A percentile compares a stretch with the other conserved stretches of the same genome.
These are phyloP conservation scores for Fagus sylvatica DNA, from an alignment of 306 rosid species.

Conservation along the genomic window DNA sequence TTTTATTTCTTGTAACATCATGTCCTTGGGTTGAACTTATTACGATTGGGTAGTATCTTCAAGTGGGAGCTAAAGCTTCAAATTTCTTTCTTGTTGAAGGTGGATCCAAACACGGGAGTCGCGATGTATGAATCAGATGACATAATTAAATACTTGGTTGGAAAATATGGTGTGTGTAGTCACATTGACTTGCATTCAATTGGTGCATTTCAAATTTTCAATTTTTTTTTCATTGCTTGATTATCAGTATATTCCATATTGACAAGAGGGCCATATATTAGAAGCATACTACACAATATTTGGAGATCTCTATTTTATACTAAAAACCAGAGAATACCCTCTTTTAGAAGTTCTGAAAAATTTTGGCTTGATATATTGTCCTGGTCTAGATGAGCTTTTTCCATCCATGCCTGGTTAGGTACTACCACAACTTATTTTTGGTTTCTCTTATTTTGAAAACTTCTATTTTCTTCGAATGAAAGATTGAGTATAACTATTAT, in stretches of 20 bases:
- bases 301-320: neutral
- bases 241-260: neutral
- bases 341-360: neutral
- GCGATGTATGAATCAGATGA: slow-evolving; percentile 98
- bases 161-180: slow-evolving; percentile 65
- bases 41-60: slow-evolving; percentile 5
- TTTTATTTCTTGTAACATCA: slow-evolving; percentile 15
- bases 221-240: slow-evolving; percentile 5
- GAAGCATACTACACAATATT: neutral
- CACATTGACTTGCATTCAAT: neutral
- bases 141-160: slow-evolving; percentile 83
- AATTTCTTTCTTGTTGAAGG: slow-evolving; percentile 49
- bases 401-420: slow-evolving; percentile 11
- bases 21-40: slow-evolving; percentile 5
- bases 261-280: neutral
- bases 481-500: slow-evolving; percentile 3
- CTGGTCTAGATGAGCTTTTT: neutral
- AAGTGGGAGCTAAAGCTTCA: slow-evolving; percentile 21
- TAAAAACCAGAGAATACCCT: neutral
- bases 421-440: neutral
- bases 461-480: neutral
- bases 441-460: neutral
- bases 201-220: slow-evolving; percentile 1
- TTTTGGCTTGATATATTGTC: neutral
- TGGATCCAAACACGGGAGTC: slow-evolving; percentile 90